Conservation (phyloP, 2,329 filamentous ascomycete species). For the Botrytis medusae region DNA sequence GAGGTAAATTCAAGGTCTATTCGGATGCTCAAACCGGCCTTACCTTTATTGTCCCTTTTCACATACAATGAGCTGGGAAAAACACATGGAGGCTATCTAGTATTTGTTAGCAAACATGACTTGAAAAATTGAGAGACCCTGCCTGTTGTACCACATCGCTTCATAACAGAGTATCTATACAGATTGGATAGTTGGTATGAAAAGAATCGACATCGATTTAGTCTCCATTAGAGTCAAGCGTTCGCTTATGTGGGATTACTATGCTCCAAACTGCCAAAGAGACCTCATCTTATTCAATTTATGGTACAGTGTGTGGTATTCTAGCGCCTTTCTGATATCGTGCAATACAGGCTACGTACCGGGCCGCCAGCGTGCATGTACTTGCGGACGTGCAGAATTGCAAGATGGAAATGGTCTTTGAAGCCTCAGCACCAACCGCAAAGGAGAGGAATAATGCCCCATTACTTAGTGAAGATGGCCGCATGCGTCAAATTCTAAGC, state of each 20-base stretch:
- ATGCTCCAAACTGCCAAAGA: no score
- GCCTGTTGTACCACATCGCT: neutral
- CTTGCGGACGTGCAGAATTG: no score
- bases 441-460: neutral
- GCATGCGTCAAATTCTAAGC: neutral
- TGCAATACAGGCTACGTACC: no score
- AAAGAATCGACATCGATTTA: neutral
- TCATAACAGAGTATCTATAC: neutral
- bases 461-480: neutral
- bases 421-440: neutral
- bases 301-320: no score
- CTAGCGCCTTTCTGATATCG: no score
- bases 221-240: no score
- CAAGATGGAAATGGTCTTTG: neutral
- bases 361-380: no score
- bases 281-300: no score
- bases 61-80: neutral
- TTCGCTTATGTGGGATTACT: no score
- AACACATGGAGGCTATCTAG: neutral
- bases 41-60: neutral
- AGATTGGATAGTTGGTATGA: neutral
- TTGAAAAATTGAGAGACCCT: neutral
- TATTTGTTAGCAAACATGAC: neutral
- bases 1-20: neutral
- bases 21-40: neutral